Conservation (phyloP, 805 yeast species). For the Lachancea sp. region DNA sequence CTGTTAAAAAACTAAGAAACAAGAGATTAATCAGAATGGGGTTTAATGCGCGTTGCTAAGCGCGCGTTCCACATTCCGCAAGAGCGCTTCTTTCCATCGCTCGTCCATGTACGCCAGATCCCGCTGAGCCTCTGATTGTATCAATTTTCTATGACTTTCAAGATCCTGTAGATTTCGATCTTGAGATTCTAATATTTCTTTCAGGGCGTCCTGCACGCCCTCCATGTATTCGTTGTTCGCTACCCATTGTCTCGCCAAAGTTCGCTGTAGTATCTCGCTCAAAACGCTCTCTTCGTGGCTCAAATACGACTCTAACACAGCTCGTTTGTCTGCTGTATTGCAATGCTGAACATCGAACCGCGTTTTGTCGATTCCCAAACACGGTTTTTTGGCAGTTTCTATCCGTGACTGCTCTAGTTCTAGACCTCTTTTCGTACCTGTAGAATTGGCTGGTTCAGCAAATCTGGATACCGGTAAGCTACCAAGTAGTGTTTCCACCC, state of each 20-base stretch:
- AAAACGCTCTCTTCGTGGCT: slow-evolving; percentile 35
- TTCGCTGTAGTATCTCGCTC: slow-evolving; percentile 30
- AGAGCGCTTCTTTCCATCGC: slow-evolving; percentile 46
- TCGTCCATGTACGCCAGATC: slow-evolving; percentile 39
- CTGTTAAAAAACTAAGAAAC: neutral
- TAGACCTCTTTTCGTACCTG: neutral
- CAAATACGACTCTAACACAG: slow-evolving; percentile 25
- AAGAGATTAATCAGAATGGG: too few relatives aligned
- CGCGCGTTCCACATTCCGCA: slow-evolving; percentile 8
- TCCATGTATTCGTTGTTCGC: slow-evolving; percentile 32
- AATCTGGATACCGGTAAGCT: neutral
- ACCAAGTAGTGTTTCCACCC: slow-evolving; percentile 8
- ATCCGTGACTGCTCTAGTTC: slow-evolving; percentile 1
- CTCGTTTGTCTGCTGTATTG: slow-evolving; percentile 18
- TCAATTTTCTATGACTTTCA: slow-evolving; percentile 36
- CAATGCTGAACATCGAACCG: slow-evolving; percentile 22
- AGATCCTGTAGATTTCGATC: slow-evolving; percentile 39
- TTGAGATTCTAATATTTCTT: slow-evolving; percentile 33
- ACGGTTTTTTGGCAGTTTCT: slow-evolving; percentile 4
- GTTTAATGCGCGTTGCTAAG: neutral
- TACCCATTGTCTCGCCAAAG: slow-evolving; percentile 35
- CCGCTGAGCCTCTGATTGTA: slow-evolving; percentile 41
- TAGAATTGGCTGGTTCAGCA: neutral
- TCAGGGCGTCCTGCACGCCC: slow-evolving; percentile 26
- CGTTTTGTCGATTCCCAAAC: slow-evolving; percentile 30